Conservation (phyloP, 2,329 filamentous ascomycete species). For the Davidsoniella eucalypti region DNA sequence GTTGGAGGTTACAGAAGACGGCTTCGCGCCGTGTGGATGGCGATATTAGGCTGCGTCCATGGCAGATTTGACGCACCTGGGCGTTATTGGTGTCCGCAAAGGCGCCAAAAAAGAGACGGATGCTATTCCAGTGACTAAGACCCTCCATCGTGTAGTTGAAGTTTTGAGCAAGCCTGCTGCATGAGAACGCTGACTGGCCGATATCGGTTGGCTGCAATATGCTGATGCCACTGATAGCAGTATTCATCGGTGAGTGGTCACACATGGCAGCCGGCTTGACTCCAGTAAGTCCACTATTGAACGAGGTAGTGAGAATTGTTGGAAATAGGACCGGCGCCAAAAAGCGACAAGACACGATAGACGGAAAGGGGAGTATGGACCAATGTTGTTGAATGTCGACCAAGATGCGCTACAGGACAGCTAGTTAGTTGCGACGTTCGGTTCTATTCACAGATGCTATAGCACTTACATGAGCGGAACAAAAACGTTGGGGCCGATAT, state of each 20-base stretch:
- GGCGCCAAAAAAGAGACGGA: slow-evolving; percentile 9
- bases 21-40: slow-evolving; percentile 4
- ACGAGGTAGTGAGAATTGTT: slow-evolving; percentile 6
- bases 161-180: slow-evolving; percentile 6
- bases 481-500: slow-evolving; percentile 4
- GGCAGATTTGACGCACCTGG: slow-evolving; percentile 4
- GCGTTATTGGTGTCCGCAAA: neutral
- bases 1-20: neutral
- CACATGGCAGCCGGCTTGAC: slow-evolving; percentile 1
- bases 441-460: neutral
- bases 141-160: neutral
- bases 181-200: slow-evolving; percentile 6
- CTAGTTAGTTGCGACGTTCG: neutral
- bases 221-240: slow-evolving; percentile 2
- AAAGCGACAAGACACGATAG: slow-evolving; percentile 8
- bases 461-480: slow-evolving; percentile 8
- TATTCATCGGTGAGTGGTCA: slow-evolving; percentile 3
- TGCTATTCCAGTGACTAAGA: slow-evolving; percentile 4
- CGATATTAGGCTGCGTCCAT: slow-evolving; percentile 9
- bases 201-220: slow-evolving; percentile 8
- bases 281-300: neutral
- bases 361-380: slow-evolving; percentile 11
- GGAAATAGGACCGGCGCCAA: slow-evolving; percentile 8
- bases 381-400: slow-evolving; percentile 1
- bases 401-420: neutral